A percentile compares a stretch with the other conserved stretches of the same genome.
Conservation (phyloP, 1,139 yeast species). For the Diutina mesorugosa region DNA sequence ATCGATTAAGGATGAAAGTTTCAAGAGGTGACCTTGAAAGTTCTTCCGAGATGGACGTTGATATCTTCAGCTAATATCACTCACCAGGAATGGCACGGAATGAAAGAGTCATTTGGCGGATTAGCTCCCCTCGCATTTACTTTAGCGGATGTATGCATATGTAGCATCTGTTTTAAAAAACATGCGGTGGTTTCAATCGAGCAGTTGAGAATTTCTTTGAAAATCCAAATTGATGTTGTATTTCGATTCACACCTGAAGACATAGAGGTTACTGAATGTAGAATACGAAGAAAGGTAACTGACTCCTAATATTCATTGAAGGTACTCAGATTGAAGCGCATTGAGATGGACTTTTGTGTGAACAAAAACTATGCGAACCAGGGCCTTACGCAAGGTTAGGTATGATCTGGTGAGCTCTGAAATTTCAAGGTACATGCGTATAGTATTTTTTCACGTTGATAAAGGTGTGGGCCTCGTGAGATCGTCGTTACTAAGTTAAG, state of each 20-base stretch:
- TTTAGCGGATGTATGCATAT: not conserved
- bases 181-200: not conserved
- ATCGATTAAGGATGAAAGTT: too few species aligned
- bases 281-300: too few species aligned
- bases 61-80: too few species aligned
- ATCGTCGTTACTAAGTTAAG: not conserved
- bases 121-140: not conserved
- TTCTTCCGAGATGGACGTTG: too few species aligned
- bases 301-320: too few species aligned
- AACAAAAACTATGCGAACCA: not conserved
- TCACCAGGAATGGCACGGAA: not conserved
- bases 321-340: too few species aligned
- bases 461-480: not conserved
- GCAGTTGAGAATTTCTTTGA: not conserved
- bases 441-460: not conserved
- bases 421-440: not conserved
- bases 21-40: too few species aligned
- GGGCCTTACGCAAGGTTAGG: not conserved
- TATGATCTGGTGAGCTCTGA: not conserved
- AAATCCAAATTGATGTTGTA: too few species aligned
- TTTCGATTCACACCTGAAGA: too few species aligned
- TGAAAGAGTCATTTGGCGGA: not conserved
- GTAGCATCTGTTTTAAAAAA: not conserved
- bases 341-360: too few species aligned
- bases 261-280: too few species aligned